phyloP scores from a whole-genome alignment of 208 protist species.

The Trypanosoma theileri region DNA sequence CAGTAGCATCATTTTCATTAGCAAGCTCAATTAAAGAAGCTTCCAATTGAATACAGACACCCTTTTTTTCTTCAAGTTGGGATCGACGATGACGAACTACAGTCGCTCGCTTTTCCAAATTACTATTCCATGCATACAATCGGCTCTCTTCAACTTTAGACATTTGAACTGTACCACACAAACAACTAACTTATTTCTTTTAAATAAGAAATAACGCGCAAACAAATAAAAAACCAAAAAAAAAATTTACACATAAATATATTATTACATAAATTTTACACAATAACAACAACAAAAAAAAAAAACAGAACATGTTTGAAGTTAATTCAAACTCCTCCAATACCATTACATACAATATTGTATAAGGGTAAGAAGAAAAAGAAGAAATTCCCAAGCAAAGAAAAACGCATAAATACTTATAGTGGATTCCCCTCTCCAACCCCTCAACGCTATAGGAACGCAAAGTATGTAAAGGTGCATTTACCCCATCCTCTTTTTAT shows the following conservation, averaged over 20 bases:
- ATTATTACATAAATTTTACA: background rate
- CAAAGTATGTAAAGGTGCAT: too few relatives aligned
- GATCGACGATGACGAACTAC: slow-evolving; percentile 19
- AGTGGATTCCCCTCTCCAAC: too few relatives aligned
- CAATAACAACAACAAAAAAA: too few relatives aligned
- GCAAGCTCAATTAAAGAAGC: slow-evolving; percentile 40
- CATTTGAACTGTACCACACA: background rate
- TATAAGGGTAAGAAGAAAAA: too few relatives aligned
- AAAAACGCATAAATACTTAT: too few relatives aligned
- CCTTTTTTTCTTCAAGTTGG: slow-evolving; percentile 27
- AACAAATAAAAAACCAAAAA: slow-evolving; percentile 5
- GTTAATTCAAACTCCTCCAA: too few relatives aligned
- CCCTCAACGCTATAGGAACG: too few relatives aligned
- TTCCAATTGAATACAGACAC: slow-evolving; percentile 36
- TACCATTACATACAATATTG: too few relatives aligned
- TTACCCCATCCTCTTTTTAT: background rate
- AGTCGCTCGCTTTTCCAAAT: slow-evolving; percentile 22
- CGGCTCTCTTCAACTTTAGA: slow-evolving; percentile 17
- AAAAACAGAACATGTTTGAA: too few relatives aligned
- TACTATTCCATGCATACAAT: slow-evolving; percentile 24
- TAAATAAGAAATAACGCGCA: slow-evolving; percentile 17
- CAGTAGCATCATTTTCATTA: slow-evolving; percentile 38
- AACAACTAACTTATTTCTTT: background rate
- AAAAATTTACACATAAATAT: slow-evolving; percentile 9
- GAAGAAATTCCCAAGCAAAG: too few relatives aligned